Evolutionary conservation across 441 rosid genomes (phyloP).

Genomic region (Theobroma grandiflorum): DNA sequence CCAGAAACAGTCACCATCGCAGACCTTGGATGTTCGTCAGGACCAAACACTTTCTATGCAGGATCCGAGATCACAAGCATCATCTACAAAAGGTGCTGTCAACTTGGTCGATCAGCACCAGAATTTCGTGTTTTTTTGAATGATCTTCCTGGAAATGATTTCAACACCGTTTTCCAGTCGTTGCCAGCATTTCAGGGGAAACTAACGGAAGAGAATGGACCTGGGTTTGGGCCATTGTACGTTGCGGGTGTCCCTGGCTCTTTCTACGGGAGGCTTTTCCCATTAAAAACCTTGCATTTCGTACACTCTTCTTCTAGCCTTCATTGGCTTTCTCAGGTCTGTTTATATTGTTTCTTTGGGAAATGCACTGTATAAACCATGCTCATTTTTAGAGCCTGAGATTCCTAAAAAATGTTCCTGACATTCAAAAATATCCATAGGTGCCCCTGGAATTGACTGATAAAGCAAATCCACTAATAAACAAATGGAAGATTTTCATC

Average conservation of each 20-base stretch:
- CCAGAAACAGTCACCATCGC: conserved; percentile 34
- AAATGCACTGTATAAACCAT: not conserved
- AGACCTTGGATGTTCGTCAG: conserved; percentile 58
- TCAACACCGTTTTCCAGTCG: conserved; percentile 54
- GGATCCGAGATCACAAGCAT: conserved; percentile 30
- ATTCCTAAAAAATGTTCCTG: not conserved
- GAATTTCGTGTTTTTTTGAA: conserved; percentile 46
- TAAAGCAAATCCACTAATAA: conserved; percentile 28
- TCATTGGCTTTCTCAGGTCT: conserved; percentile 66
- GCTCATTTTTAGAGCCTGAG: not conserved
- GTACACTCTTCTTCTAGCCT: conserved; percentile 52
- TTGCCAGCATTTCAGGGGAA: conserved; percentile 42
- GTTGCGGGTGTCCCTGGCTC: conserved; percentile 53
- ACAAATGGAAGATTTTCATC: conserved; percentile 53
- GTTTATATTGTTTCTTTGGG: not conserved
- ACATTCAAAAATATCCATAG: conserved; percentile 30
- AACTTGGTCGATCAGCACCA: conserved; percentile 32
- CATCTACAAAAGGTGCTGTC: conserved; percentile 25
- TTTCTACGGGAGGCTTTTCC: conserved; percentile 31
- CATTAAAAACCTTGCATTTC: conserved; percentile 39
- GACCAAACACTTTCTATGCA: conserved; percentile 44
- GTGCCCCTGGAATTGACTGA: conserved; percentile 47
- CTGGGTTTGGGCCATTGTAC: conserved; percentile 38
- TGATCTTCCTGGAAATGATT: conserved; percentile 28
- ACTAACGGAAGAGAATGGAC: conserved; percentile 40